Conservation (phyloP, 306 rosid species). For the Dryas octopetala region DNA sequence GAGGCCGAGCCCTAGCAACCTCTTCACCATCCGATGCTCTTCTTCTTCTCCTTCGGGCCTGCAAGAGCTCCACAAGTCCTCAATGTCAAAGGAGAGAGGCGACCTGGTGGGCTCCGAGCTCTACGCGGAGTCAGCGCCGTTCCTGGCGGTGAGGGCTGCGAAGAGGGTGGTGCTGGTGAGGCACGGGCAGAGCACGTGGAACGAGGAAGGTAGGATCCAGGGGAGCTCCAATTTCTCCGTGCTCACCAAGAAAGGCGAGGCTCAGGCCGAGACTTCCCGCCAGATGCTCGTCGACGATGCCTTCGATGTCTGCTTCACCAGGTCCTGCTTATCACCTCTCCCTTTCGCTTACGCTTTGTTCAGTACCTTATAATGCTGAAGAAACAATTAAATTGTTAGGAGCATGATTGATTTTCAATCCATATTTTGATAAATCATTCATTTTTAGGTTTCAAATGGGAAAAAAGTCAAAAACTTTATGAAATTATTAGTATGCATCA, state of each 20-base stretch:
- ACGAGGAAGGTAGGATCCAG: constrained; percentile 90
- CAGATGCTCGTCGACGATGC: constrained; percentile 73
- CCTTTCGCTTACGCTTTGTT: not conserved
- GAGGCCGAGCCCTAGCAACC: not conserved
- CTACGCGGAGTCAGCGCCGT: constrained; percentile 33
- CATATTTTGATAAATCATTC: no score
- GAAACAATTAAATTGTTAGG: not conserved
- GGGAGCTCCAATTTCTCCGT: constrained; percentile 88
- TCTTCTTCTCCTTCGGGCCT: constrained; percentile 46
- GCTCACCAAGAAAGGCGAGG: constrained; percentile 82
- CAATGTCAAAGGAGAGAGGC: constrained; percentile 5
- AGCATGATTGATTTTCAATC: not conserved
- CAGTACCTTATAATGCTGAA: not conserved
- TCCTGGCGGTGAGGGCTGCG: constrained; percentile 49
- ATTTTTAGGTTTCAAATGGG: not conserved
- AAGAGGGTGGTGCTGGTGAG: constrained; percentile 89
- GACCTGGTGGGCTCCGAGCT: constrained; percentile 42
- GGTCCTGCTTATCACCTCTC: constrained; percentile 33
- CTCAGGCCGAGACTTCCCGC: constrained; percentile 87
- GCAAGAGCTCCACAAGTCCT: constrained; percentile 36
- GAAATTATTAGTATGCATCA: not conserved
- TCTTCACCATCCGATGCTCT: constrained; percentile 42
- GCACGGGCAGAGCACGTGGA: constrained; percentile 98
- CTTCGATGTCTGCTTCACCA: constrained; percentile 79
- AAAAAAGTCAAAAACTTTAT: not conserved